Conservation (phyloP, 805 yeast species). For the Metschnikowia peoriensis region DNA sequence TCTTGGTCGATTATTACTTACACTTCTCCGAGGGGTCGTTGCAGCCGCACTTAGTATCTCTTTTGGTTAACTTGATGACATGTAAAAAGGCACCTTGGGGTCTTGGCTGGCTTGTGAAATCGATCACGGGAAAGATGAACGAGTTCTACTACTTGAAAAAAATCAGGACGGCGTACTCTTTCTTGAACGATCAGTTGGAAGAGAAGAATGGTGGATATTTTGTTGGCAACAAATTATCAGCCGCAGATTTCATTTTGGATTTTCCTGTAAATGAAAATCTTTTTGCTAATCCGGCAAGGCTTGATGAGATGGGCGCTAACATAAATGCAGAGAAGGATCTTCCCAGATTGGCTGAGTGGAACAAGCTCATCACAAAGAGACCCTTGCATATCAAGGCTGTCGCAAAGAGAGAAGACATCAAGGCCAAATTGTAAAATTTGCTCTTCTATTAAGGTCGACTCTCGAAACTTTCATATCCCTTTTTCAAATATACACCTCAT, state of each 20-base stretch:
- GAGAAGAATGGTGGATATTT: conserved; percentile 33
- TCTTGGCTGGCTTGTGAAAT: conserved; percentile 20
- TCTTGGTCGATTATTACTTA: conserved; percentile 23
- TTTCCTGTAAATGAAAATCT: conserved; percentile 30
- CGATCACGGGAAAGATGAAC: conserved; percentile 24
- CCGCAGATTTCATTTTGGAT: conserved; percentile 38
- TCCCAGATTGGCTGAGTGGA: conserved; percentile 20
- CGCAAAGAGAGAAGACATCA: conserved; percentile 7
- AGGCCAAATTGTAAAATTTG: not conserved
- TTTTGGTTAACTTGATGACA: conserved; percentile 27
- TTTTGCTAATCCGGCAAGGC: conserved; percentile 11
- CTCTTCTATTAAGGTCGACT: too few relatives aligned
- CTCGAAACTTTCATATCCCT: too few relatives aligned
- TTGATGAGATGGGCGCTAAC: conserved; percentile 8
- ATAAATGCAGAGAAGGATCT: conserved; percentile 7
- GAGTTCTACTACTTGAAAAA: conserved; percentile 26
- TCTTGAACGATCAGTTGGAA: conserved; percentile 29
- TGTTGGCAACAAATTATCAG: conserved; percentile 37
- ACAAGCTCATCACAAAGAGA: conserved; percentile 13
- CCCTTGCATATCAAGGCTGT: conserved; percentile 12
- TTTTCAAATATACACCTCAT: too few relatives aligned
- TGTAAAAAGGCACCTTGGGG: conserved; percentile 29
- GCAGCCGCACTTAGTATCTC: conserved; percentile 23
- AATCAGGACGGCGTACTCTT: conserved; percentile 22
- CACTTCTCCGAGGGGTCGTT: conserved; percentile 27